Conservation (phyloP, 306 rosid species). For the Begonia masoniana region DNA sequence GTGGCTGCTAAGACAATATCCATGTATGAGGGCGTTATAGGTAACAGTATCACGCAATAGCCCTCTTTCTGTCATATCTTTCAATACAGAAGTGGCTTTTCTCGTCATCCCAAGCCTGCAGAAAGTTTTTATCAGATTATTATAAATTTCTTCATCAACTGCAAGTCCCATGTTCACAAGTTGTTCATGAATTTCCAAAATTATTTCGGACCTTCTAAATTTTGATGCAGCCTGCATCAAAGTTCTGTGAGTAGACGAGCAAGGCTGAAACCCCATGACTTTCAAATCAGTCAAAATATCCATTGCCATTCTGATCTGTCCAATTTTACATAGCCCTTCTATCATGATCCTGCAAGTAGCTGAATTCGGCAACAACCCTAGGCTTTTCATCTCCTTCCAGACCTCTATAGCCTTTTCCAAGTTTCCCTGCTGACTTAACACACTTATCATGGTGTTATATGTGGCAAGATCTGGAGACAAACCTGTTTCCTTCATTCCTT, state of each 20-base stretch:
- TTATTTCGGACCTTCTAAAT: constrained; percentile 38
- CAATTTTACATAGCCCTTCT: constrained; percentile 51
- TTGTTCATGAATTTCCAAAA: constrained; percentile 51
- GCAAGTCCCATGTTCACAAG: constrained; percentile 55
- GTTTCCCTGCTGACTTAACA: constrained; percentile 47
- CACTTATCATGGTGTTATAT: constrained; percentile 56
- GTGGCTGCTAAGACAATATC: constrained; percentile 57
- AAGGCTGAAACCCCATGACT: constrained; percentile 37
- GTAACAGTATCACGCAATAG: constrained; percentile 44
- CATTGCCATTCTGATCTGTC: constrained; percentile 44
- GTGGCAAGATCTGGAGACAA: constrained; percentile 68
- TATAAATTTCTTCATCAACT: constrained; percentile 43
- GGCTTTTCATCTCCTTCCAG: constrained; percentile 74
- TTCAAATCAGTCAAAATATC: constrained; percentile 50
- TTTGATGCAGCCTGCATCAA: constrained; percentile 54
- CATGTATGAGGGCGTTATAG: constrained; percentile 62
- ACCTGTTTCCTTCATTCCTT: constrained; percentile 56
- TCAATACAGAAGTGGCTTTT: constrained; percentile 52
- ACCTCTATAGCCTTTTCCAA: constrained; percentile 41
- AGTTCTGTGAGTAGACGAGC: constrained; percentile 35
- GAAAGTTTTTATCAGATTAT: constrained; percentile 46
- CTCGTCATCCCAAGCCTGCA: constrained; percentile 80
- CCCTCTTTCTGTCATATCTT: constrained; percentile 48
- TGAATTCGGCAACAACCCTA: constrained; percentile 40
- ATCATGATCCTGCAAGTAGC: constrained; percentile 50